A percentile compares a stretch with the other conserved stretches of the same genome.
Conservation (phyloP, 2,329 filamentous ascomycete species). For the Sporothrix humicola region DNA sequence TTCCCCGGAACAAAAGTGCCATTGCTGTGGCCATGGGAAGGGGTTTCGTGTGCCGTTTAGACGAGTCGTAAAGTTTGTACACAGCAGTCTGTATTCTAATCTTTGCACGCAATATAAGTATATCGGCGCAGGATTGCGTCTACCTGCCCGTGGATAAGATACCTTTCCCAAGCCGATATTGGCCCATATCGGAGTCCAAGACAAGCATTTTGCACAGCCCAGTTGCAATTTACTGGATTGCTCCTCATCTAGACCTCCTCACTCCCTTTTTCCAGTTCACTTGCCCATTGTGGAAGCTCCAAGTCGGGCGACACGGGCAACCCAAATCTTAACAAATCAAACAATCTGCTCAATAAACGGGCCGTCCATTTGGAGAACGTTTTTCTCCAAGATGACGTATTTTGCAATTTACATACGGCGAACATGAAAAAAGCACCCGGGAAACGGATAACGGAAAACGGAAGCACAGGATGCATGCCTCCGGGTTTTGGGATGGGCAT, state of each 20-base stretch:
- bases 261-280: neutral
- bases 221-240: neutral
- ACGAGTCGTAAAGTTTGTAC: neutral
- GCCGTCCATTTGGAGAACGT: neutral
- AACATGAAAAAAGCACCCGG: neutral
- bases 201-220: constrained; percentile 14
- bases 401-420: neutral
- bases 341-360: neutral
- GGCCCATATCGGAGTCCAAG: neutral
- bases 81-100: neutral
- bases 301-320: neutral
- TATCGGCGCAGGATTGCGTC: neutral
- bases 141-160: neutral
- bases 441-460: neutral
- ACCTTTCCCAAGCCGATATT: constrained; percentile 10
- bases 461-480: neutral
- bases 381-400: neutral
- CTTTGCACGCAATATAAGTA: neutral
- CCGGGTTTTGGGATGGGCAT: neutral
- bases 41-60: neutral
- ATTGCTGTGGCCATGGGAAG: constrained; percentile 4
- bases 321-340: neutral
- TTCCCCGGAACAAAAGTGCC: constrained; percentile 21
- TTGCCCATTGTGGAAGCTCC: constrained; percentile 7
- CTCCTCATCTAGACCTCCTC: neutral